A percentile compares a stretch with the other conserved stretches of the same genome.
Conservation (phyloP, 2,329 filamentous ascomycete species). For the Paecilomyces formosus region DNA sequence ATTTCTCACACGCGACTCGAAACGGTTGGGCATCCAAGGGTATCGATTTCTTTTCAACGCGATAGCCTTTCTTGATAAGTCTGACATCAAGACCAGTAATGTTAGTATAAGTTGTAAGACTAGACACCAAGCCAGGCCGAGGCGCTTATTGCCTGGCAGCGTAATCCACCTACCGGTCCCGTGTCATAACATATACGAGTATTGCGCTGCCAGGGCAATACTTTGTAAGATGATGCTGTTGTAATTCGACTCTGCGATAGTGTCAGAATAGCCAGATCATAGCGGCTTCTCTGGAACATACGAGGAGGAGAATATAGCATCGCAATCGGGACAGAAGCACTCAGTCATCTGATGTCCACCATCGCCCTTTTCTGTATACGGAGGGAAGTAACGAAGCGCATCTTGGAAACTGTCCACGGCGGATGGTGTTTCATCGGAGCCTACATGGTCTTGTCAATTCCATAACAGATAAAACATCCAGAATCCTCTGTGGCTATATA, state of each 20-base stretch:
- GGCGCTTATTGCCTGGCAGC: not conserved
- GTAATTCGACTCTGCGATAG: constrained; percentile 14
- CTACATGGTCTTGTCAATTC: constrained; percentile 1
- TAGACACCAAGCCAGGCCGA: not conserved
- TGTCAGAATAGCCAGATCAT: not conserved
- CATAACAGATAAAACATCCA: not conserved
- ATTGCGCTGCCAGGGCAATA: constrained; percentile 21
- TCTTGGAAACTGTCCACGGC: constrained; percentile 19
- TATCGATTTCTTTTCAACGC: constrained; percentile 20
- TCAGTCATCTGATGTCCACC: constrained; percentile 12
- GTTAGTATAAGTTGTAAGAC: not conserved
- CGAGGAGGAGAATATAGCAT: constrained; percentile 22
- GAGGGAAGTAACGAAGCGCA: constrained; percentile 19
- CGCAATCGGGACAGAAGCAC: constrained; percentile 19
- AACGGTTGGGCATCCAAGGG: constrained; percentile 18
- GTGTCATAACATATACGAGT: constrained; percentile 22
- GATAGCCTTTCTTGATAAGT: constrained; percentile 23
- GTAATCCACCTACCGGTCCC: constrained; percentile 16
- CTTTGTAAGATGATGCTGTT: constrained; percentile 20
- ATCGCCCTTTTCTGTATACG: constrained; percentile 17
- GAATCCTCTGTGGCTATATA: not conserved
- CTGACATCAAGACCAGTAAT: constrained; percentile 7
- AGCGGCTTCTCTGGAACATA: constrained; percentile 5
- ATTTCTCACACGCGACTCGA: constrained; percentile 18
- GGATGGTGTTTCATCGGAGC: constrained; percentile 5